Percentiles rank a stretch among this genome's conserved stretches.
phyloP scores from a whole-genome alignment of 257 asterid genomes.

The Lycium ferocissimum region DNA sequence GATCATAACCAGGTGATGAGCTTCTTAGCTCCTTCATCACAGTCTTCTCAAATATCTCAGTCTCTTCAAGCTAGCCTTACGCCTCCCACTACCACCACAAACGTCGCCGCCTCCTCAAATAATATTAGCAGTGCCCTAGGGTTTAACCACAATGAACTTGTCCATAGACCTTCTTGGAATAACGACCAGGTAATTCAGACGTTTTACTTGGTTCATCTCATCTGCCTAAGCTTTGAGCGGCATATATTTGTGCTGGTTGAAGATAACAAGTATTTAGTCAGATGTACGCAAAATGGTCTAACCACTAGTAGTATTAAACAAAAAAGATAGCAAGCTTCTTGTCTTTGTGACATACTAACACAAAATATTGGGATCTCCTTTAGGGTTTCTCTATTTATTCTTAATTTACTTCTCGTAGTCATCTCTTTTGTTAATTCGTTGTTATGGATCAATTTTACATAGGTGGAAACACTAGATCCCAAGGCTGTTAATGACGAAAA shows the following conservation, averaged over 20 bases:
- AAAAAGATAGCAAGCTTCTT: neutral
- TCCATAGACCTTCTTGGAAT: conserved; percentile 69
- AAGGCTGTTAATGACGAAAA: conserved; percentile 61
- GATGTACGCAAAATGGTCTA: neutral
- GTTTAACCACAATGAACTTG: conserved; percentile 52
- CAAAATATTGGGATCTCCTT: neutral
- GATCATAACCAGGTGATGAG: conserved; percentile 64
- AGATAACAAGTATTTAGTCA: neutral
- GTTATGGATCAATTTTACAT: neutral
- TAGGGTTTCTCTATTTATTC: conserved; percentile 45
- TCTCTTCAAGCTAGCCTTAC: conserved; percentile 29
- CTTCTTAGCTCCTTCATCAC: conserved; percentile 55
- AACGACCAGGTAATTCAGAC: conserved; percentile 60
- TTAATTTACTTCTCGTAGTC: neutral
- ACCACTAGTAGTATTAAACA: neutral
- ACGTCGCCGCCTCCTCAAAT: conserved; percentile 26
- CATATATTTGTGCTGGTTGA: neutral
- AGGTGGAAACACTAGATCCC: conserved; percentile 71
- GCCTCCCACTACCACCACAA: conserved; percentile 13
- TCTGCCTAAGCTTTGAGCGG: neutral
- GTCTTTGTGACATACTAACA: neutral
- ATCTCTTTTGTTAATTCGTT: neutral
- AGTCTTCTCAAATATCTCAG: conserved; percentile 39
- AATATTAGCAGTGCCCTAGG: conserved; percentile 50
- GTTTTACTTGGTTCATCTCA: neutral